Conservation (phyloP, 1,139 yeast species). For the Suhomyces choctaworum region DNA sequence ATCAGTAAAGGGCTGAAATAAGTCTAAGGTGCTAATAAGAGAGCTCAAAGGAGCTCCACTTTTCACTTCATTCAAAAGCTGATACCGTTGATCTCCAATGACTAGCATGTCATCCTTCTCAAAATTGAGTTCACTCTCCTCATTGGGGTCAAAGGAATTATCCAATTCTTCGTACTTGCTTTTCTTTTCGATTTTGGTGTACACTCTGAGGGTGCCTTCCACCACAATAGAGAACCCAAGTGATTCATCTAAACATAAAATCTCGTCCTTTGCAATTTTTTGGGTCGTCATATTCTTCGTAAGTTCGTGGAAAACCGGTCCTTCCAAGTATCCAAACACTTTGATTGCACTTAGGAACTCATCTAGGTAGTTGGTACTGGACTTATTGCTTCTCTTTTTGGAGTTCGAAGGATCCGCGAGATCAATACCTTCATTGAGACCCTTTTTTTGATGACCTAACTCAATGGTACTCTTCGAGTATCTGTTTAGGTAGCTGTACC, state of each 20-base stretch:
- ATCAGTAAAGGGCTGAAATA: conserved; percentile 32
- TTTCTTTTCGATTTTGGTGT: conserved; percentile 51
- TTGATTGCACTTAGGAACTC: conserved; percentile 89
- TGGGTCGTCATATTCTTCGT: conserved; percentile 92
- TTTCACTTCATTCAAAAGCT: conserved; percentile 78
- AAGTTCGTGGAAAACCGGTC: conserved; percentile 87
- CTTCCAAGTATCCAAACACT: conserved; percentile 89
- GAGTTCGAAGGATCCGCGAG: conserved; percentile 20
- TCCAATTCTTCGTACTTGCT: conserved; percentile 11
- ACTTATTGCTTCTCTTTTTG: conserved; percentile 32
- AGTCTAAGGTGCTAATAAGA: conserved; percentile 71
- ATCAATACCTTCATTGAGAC: conserved; percentile 11
- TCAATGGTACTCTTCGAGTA: conserved; percentile 33
- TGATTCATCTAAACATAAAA: conserved; percentile 63
- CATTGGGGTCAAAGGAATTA: conserved; percentile 10
- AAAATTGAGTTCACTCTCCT: conserved; percentile 26
- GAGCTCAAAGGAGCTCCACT: conserved; percentile 87
- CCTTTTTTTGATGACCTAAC: conserved; percentile 8
- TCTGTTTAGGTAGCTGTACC: conserved; percentile 41
- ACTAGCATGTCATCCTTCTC: conserved; percentile 44
- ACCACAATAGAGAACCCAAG: conserved; percentile 92
- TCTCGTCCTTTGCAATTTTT: conserved; percentile 74
- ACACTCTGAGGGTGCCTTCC: conserved; percentile 85
- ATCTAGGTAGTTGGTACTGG: conserved; percentile 60
- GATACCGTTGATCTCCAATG: conserved; percentile 60